A percentile compares a stretch with the other conserved stretches of the same genome.
phyloP scores from a whole-genome alignment of 768 basidiomycete genomes.

The Collybia mongolica region DNA sequence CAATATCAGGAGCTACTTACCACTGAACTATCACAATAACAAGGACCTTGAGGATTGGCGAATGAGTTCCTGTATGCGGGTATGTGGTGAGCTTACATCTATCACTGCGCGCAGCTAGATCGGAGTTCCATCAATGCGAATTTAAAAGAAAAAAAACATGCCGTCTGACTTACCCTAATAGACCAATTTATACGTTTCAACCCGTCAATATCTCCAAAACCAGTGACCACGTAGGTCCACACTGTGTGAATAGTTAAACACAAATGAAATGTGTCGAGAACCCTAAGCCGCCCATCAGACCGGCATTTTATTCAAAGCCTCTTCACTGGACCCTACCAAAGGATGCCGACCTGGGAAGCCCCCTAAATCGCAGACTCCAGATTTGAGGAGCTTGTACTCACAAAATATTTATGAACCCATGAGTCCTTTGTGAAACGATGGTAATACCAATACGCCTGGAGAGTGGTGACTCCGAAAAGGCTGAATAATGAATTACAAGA shows the following conservation, averaged over 20 bases:
- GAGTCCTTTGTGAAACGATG: conserved; percentile 35
- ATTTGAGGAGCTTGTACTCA: conserved; percentile 12
- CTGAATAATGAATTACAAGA: conserved; percentile 15
- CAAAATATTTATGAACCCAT: conserved; percentile 32
- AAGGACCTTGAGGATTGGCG: no score
- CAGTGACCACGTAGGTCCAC: conserved; percentile 21
- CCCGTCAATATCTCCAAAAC: conserved; percentile 20
- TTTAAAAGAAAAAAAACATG: no score
- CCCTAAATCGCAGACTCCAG: no score
- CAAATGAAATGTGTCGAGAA: conserved; percentile 26
- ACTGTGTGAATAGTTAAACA: conserved; percentile 23
- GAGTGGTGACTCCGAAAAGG: conserved; percentile 37
- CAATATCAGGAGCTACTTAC: no score
- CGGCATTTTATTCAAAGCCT: not conserved
- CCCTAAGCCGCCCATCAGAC: conserved; percentile 11
- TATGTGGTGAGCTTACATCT: no score
- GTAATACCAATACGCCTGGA: conserved; percentile 40
- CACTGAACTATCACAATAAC: no score
- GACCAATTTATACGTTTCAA: conserved; percentile 9
- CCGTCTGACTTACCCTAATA: no score
- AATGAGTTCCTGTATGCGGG: no score
- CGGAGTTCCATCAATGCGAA: no score
- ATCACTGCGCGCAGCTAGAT: no score
- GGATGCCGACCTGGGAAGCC: conserved; percentile 24
- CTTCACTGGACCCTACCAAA: conserved; percentile 26